Evolutionary conservation across 1,284 basidiomycete species (phyloP), one percentile per base, ranked within the genome.

Genomic region (Trichosporon asahii): DNA sequence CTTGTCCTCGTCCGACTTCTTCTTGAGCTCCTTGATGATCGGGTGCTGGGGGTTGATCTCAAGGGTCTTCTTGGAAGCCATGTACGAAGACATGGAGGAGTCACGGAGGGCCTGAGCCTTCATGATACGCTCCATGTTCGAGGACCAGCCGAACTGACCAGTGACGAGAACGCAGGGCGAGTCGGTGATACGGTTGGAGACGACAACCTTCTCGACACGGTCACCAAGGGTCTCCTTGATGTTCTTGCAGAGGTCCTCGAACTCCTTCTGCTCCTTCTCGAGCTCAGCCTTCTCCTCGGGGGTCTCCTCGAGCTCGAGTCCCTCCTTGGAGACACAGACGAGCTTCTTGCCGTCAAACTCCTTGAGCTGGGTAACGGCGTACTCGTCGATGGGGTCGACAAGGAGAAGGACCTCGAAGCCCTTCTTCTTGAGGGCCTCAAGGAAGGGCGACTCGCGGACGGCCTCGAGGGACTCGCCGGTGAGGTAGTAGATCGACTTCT

Each of bases 121-220:
- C 97, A 99, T 99, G 88, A 99, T 98, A 84, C 96, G 92, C 86
- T 98, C 94, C 95, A 98, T 98, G 89, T 98, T 98, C 75, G 95
- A 95, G 64, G 95, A 98, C 97, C 97, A 99, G 73, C 96, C 95
- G 84, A 98, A 99, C 84, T 98, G 95, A 74, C 95, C 96, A 75
- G 97, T 98, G 82, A 98, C 96, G 80, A 97, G 91, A 55, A 97
- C 94, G 81, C 94, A 96, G 70, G 95, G 95, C 31, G 95, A 97
- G 85, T 96, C 93, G 80, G 89, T 88, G 87, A 98, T 95, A 85
- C 96, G 94, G 90, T 97, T 98, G 67, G 97, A 98, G 78, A 98
- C 88, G 75, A 98, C 90, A 46, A 99, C 97, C 89, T 99, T 99
- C 89, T 99, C 97, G 76, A 99, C 96, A 88, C 96, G 97, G 86